Percentiles rank a stretch among this genome's conserved stretches.
phyloP scores from a whole-genome alignment of 352 stramenopile species.

The Pythium volutum region DNA sequence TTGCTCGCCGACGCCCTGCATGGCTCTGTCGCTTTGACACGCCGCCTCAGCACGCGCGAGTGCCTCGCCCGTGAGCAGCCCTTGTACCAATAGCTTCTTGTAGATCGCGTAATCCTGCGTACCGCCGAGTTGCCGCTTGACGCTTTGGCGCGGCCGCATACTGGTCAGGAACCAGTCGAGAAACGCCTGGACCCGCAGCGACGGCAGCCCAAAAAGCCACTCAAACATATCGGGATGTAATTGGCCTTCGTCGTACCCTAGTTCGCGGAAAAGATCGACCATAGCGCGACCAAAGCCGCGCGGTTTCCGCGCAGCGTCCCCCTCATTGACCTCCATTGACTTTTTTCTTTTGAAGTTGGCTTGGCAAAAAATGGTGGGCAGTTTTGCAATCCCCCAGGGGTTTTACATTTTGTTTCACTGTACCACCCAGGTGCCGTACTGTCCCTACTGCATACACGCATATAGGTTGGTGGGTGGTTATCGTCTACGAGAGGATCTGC shows the following conservation, averaged over 20 bases:
- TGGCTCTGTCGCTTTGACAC: conserved; percentile 16
- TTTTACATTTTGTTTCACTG: background rate
- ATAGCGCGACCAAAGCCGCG: conserved; percentile 27
- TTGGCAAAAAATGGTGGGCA: background rate
- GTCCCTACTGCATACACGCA: background rate
- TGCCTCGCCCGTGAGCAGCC: conserved; percentile 23
- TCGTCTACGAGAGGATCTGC: background rate
- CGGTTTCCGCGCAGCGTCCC: background rate
- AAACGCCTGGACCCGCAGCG: conserved; percentile 41
- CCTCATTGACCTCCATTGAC: conserved; percentile 9
- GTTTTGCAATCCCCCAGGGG: background rate
- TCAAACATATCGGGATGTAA: conserved; percentile 34
- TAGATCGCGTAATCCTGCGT: conserved; percentile 33
- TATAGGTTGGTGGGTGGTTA: background rate
- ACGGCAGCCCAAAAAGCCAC: conserved; percentile 37
- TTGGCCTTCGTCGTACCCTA: conserved; percentile 35
- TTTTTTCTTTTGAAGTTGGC: conserved; percentile 8
- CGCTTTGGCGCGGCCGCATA: conserved; percentile 30
- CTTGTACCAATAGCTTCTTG: conserved; percentile 18
- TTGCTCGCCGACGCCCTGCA: background rate
- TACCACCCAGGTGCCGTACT: background rate
- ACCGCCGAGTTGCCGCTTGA: conserved; percentile 23
- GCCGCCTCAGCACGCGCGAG: conserved; percentile 24
- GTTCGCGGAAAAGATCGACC: conserved; percentile 32
- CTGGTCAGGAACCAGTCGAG: conserved; percentile 40